Evolutionary conservation across 2,329 filamentous ascomycete species (phyloP), one percentile per base, ranked within the genome.

Genomic region (Cytospora chrysosperma): DNA sequence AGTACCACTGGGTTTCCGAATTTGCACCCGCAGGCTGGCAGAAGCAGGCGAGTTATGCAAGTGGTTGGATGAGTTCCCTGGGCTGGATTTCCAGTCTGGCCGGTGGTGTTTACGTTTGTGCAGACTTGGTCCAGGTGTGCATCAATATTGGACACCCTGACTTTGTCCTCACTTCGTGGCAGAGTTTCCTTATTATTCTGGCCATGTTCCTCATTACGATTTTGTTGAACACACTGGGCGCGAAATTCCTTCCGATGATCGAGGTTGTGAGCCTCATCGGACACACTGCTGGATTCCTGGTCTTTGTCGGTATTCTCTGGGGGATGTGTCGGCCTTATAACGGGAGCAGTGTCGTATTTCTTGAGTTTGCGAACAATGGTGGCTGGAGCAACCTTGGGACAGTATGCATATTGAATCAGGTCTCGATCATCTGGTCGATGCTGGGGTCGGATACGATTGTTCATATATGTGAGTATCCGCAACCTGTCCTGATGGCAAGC

Each of bases 1-100:
- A 66, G 47, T 66, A 66, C 49, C 61, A 64, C 53, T 66, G 62
- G 61, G 64, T 66, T 9, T 56, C 57, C 15, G 62, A 64, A 49
- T 63, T 64, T n/a, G 61, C 64, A 24, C 64, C 64, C 1, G 50
- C 58, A 0, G 52, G 58, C 2, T 63, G 47, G 54, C 58, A 61
- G 50, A 64, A 56, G 58, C 62, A 59, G 50, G 54, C 58, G 15
- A 64, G 61, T n/a, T 66, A 64, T 24, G 61, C 58, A 8, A 56
- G 62, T 3, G 64, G 64, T 3, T 66, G 64, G 64, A 64, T 66
- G 61, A 64, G 50, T 12, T 61, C 56, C 28, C 24, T 66, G 26
- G 64, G 64, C 13, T 65, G 64, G 64, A 49, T 65, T 30, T 60
- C 63, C 30, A 65, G 63, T 15, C 56, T 63, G 3, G 63, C 63